Base-by-base conservation (phyloP, 2,329 filamentous ascomycete genomes). In the Sclerotinia subarctica region DNA sequence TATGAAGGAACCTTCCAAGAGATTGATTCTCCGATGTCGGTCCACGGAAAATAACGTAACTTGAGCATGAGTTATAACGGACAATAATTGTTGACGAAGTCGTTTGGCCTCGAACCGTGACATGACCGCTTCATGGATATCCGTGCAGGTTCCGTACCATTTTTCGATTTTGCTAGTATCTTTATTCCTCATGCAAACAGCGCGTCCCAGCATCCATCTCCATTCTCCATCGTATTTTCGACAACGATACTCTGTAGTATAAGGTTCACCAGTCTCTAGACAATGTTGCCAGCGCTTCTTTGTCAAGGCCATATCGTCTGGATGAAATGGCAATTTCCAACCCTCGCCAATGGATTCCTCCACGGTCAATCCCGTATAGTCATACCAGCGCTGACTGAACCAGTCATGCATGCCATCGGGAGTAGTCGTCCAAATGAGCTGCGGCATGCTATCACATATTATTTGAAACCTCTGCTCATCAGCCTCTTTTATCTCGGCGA, bases 141-240 rank as follows among this genome's bases (percentile, higher is more conserved):
- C 91, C 17, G 91, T 93, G 74, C 89, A 93, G 1, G 90, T 93
- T 21, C 90, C 91, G 73, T 91, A 92, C 91, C 91, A 94, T 75
- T 91, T 92, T 69, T 91, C 82, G 60, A 94, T 92, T 59, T 84
- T 80, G 2, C 89, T 90, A 0, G 85, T 86, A 56, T 88, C 84
- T 70, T 84, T 84, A 69, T 92, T 87, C 51, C 83, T 83, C 73
- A 93, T 82, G 0, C 91, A 90, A 19, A 90, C 77, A 1, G 90
- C 91, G 54, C 90, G 84, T 15, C 88, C 90, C 3, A 94, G 80
- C 82, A 93, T 92, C 91, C 91, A 94, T 65, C 90, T 83, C 86
- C 88, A 94, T 67, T 89, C 84, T 0, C 91, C 91, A 44, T 89
- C 84, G 62, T 84, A 85, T 68, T 84, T 87, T 63, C 80, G 84